Evolutionary conservation across 164 flowering plant species (phyloP), one percentile per base, ranked within the genome.

Genomic region (Vitis rotundifolia): DNA sequence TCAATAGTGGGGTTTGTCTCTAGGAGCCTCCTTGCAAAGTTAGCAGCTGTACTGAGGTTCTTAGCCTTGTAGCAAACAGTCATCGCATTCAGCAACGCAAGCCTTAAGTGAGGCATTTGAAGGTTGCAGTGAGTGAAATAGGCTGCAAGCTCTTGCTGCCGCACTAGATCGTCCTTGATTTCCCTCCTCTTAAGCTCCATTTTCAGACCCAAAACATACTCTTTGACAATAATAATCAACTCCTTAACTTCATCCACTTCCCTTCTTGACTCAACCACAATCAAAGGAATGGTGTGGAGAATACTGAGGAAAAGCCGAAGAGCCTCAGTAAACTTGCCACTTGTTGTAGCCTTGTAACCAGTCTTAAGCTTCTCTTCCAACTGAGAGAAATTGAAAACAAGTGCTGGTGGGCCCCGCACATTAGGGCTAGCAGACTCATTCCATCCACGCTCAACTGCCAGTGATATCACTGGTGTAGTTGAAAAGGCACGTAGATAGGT

Each of bases 191-290:
- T 83, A 3, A 85, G 77, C 76, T 86, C 90, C 85, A 86, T 81
- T 64, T 73, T 73, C 59, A 81, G 64, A 15, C 90, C 88, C 77
- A 86, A 64, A 4, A 81, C 90, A 67, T 86, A 86, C 68, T 86
- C 90, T 58, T 73, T 86, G n/a, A 79, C 90, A 13, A 89, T 82
- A 16, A 75, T 68, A 28, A 91, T 82, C 73, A 91, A 69, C 77
- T 89, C 94, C 80, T 91, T 91, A 1, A 89, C 94, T 59, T 89
- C 92, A 67, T 91, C 94, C 12, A 89, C 97, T 64, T 86, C 90
- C 66, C 83, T 79, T 74, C 90, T 82, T 52, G 90, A 79, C 26
- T 83, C 86, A 31, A 91, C 97, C 55, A 89, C 92, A 68, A 89
- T 74, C 68, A 91, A 57, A n/a, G 97, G 97, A 52, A 86, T 80